Percentiles rank a stretch among this genome's conserved stretches.
These are phyloP conservation scores for Xerocomus amazonicus DNA, from an alignment of 1,284 basidiomycete genomes.

Conservation along the genomic window DNA sequence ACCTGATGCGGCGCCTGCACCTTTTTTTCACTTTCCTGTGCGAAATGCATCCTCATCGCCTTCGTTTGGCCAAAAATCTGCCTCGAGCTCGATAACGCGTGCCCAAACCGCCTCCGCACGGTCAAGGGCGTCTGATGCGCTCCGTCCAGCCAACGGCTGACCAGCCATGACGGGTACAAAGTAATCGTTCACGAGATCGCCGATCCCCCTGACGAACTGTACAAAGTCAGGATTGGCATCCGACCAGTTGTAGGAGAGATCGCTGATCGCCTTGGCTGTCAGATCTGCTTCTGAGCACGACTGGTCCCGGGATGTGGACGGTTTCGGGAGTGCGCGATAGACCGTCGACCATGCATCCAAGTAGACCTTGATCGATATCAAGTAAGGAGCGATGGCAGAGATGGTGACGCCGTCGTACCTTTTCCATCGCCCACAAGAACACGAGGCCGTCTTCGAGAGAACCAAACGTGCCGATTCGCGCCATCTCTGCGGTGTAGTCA, in stretches of 20 bases:
- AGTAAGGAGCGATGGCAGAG: neutral
- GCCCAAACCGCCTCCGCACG: constrained; percentile 54
- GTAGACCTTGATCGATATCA: constrained; percentile 41
- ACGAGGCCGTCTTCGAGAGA: constrained; percentile 62
- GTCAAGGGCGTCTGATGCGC: constrained; percentile 9
- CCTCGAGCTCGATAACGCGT: constrained; percentile 57
- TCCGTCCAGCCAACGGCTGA: constrained; percentile 6
- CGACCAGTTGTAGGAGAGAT: constrained; percentile 67
- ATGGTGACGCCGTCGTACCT: constrained; percentile 23
- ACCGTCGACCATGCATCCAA: constrained; percentile 65
- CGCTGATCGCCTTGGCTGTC: constrained; percentile 39
- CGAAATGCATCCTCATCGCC: constrained; percentile 22
- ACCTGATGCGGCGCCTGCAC: too few relatives aligned
- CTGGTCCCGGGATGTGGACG: neutral
- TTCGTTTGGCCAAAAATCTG: constrained; percentile 53
- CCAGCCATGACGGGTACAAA: constrained; percentile 17
- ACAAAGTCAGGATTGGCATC: constrained; percentile 49
- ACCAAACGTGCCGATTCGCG: constrained; percentile 43
- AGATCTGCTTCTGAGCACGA: constrained; percentile 11
- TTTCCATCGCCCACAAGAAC: constrained; percentile 78
- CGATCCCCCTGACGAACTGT: constrained; percentile 56
- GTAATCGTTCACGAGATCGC: constrained; percentile 48
- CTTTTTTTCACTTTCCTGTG: neutral
- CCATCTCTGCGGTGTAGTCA: constrained; percentile 71
- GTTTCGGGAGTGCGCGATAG: constrained; percentile 26